These are phyloP conservation scores for Amanita muscaria DNA, from an alignment of 768 basidiomycete species.

Conservation along the genomic window DNA sequence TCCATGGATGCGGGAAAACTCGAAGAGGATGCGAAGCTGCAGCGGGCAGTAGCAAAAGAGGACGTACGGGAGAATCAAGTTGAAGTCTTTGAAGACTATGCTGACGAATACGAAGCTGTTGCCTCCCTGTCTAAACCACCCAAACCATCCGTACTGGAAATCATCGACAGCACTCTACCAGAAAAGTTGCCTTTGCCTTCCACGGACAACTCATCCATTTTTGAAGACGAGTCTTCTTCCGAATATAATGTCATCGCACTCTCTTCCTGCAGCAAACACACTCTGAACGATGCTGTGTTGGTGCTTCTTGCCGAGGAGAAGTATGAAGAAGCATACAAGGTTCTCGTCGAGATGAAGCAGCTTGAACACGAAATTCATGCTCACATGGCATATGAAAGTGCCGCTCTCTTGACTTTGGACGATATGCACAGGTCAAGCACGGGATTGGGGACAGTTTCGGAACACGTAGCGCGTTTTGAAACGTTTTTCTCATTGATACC, in stretches of 20 bases:
- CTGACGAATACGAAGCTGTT: constrained; percentile 22
- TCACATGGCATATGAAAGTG: constrained; percentile 20
- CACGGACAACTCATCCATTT: constrained; percentile 18
- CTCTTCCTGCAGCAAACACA: constrained; percentile 10
- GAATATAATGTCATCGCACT: constrained; percentile 17
- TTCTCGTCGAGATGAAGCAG: constrained; percentile 25
- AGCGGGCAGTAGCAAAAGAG: background rate
- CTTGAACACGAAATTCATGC: constrained; percentile 21
- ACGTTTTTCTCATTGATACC: constrained; percentile 16
- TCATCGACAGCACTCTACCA: constrained; percentile 23
- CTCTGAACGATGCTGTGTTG: constrained; percentile 13
- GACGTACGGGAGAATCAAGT: background rate
- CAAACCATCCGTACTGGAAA: constrained; percentile 16
- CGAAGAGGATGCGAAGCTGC: background rate
- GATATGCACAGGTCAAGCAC: background rate
- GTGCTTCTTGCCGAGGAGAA: constrained; percentile 15
- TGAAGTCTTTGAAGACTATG: constrained; percentile 23
- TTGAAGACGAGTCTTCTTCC: constrained; percentile 22
- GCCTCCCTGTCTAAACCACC: constrained; percentile 9
- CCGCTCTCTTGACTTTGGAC: constrained; percentile 20
- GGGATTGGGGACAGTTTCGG: background rate
- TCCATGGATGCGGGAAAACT: background rate
- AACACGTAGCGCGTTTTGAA: constrained; percentile 5
- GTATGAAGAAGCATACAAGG: constrained; percentile 21
- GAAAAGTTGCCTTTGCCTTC: constrained; percentile 19